Evolutionary conservation across 805 yeast genomes (phyloP).

Genomic region (Pichia thaimueangensis): DNA sequence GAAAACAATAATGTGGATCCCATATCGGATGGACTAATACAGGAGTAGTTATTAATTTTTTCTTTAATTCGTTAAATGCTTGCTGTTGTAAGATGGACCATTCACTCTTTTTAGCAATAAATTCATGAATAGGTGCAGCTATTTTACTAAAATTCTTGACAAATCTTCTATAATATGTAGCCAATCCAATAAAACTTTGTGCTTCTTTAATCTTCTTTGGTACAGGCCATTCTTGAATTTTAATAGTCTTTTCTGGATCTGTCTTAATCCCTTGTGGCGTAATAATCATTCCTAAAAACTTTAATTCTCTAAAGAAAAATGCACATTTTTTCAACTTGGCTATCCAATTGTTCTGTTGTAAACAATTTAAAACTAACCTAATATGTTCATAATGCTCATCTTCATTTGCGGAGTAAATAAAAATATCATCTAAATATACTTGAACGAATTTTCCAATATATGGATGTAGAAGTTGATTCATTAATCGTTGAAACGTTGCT

Average conservation of each 20-base stretch:
- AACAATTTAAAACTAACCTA: background rate
- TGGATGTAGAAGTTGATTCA: background rate
- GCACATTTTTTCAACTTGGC: background rate
- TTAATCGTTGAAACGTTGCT: conserved; percentile 15
- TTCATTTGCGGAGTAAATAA: background rate
- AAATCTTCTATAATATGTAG: background rate
- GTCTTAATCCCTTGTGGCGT: background rate
- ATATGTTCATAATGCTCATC: background rate
- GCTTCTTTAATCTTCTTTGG: background rate
- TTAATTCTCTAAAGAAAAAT: background rate
- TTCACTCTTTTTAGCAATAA: background rate
- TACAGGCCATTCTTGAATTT: background rate
- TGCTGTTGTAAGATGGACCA: background rate
- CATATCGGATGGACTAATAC: background rate
- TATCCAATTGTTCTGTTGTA: background rate
- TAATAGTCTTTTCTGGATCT: background rate
- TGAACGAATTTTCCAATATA: background rate
- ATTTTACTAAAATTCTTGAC: background rate
- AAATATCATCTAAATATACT: conserved; percentile 4
- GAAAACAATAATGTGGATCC: background rate
- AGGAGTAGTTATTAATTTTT: background rate
- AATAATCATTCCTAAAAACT: conserved; percentile 1
- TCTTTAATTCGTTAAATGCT: background rate
- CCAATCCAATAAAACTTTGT: background rate
- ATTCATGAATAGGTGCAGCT: background rate